phyloP scores from a whole-genome alignment of 176 grass and related monocot species.

The Microstegium vimineum region DNA sequence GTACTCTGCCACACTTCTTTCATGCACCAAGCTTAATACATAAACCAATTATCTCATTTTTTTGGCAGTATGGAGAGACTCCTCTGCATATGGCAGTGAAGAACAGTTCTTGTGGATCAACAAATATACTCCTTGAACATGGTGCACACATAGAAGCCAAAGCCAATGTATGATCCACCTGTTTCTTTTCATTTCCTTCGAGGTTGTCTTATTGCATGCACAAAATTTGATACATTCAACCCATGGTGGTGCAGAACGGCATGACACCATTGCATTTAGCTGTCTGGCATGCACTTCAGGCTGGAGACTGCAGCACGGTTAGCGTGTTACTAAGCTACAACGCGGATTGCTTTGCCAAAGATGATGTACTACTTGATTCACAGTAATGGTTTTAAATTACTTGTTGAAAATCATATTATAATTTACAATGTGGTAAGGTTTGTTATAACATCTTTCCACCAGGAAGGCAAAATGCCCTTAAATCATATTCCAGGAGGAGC shows the following conservation, averaged over 20 bases:
- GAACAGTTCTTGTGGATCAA: constrained; percentile 70
- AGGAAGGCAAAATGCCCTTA: constrained; percentile 86
- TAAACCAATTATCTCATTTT: not conserved
- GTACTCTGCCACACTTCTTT: not conserved
- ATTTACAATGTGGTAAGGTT: constrained; percentile 25
- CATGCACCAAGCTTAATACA: constrained; percentile 8
- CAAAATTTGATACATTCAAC: constrained; percentile 15
- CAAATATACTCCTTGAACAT: constrained; percentile 67
- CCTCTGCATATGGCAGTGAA: constrained; percentile 94
- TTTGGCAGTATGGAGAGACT: constrained; percentile 92
- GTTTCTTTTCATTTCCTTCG: constrained; percentile 1
- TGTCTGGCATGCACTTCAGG: constrained; percentile 85
- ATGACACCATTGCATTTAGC: constrained; percentile 96
- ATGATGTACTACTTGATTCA: constrained; percentile 68
- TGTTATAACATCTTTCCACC: constrained; percentile 22
- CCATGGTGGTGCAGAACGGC: constrained; percentile 71
- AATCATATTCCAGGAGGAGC: constrained; percentile 60
- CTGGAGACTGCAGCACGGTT: constrained; percentile 64
- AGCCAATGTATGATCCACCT: constrained; percentile 60
- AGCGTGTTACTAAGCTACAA: constrained; percentile 64
- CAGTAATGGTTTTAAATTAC: constrained; percentile 31
- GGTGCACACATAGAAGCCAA: constrained; percentile 75
- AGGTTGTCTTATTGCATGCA: not conserved
- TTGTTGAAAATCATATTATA: constrained; percentile 15
- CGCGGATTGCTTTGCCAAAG: constrained; percentile 82